These are phyloP conservation scores for Blakeslea trispora DNA, from an alignment of 371 early-diverging fungal species.

Conservation along the genomic window DNA sequence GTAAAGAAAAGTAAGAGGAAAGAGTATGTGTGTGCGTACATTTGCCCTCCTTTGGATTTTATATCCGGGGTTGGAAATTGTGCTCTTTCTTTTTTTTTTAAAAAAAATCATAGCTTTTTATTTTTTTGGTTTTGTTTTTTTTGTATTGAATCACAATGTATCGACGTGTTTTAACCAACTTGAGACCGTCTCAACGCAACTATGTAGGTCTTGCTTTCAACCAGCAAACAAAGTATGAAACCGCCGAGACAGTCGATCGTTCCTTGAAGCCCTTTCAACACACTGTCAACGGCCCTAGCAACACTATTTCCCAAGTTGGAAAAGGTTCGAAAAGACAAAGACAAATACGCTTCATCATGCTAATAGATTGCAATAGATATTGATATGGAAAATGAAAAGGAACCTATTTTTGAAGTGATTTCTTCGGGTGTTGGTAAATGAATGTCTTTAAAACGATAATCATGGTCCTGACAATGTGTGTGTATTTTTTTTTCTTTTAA, in stretches of 20 bases:
- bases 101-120: too few relatives aligned
- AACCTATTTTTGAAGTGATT: conserved; percentile 63
- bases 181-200: conserved; percentile 14
- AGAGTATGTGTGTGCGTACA: too few relatives aligned
- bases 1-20: neutral
- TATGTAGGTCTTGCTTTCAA: conserved; percentile 35
- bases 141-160: conserved; percentile 13
- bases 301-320: conserved; percentile 27
- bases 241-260: conserved; percentile 23
- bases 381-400: conserved; percentile 49
- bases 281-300: conserved; percentile 16
- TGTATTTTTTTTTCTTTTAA: neutral
- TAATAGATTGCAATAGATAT: conserved; percentile 31
- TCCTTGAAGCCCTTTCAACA: conserved; percentile 30
- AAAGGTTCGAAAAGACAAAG: conserved; percentile 12
- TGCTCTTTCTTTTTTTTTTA: conserved; percentile 6
- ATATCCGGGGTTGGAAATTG: conserved; percentile 15
- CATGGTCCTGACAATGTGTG: neutral
- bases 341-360: neutral
- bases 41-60: neutral
- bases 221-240: conserved; percentile 14
- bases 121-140: neutral
- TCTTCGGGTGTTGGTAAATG: conserved; percentile 57
- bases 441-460: neutral
- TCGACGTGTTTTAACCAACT: conserved; percentile 17